Evolutionary conservation across 345 rosid genomes (phyloP), one percentile per base, ranked within the genome.

Genomic region (Ceriops zippeliana): DNA sequence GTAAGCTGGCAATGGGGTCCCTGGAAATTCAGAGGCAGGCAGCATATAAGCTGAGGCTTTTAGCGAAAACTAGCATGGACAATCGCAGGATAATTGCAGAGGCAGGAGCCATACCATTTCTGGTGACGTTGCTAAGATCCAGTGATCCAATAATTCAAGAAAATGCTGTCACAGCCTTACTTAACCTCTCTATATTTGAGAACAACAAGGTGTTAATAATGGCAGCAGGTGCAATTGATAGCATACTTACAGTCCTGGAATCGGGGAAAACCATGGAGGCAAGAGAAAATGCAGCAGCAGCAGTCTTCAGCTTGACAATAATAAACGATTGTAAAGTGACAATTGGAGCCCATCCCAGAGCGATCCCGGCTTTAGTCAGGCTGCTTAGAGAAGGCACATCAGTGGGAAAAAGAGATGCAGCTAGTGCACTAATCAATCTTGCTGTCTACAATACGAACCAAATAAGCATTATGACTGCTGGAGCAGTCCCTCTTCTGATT

Each of bases 1-100:
- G 93, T 58, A 88, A 88, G 77, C 83, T 88, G 15, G 90, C 89
- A 30, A 85, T 84, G 77, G 91, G 91, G 21, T 86, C 90, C 8
- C 61, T 75, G 0, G 84, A 82, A 28, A 76, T 83, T 17, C 91
- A 86, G 78, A 81, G 89, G 62, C 89, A 81, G 72, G 91, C 91
- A 26, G 91, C 95, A 20, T 86, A 86, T 42, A 89, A 89, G 82
- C 76, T 86, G 69, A 80, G 91, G 27, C 68, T 89, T 65, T 79
- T 89, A 17, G 91, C 91, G 0, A 89, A 89, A 79, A 85, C 86
- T 0, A 87, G 89, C 54, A 85, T 85, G 89, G 89, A 81, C 58
- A 86, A 82, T 42, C 76, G 91, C 16, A 81, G 88, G 80, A 75
- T 82, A 61, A 85, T 89, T 1, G 71, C 86, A 0, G 91, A 89